Base-by-base conservation (phyloP, 768 basidiomycete genomes). In the Serpula lacrymans region DNA sequence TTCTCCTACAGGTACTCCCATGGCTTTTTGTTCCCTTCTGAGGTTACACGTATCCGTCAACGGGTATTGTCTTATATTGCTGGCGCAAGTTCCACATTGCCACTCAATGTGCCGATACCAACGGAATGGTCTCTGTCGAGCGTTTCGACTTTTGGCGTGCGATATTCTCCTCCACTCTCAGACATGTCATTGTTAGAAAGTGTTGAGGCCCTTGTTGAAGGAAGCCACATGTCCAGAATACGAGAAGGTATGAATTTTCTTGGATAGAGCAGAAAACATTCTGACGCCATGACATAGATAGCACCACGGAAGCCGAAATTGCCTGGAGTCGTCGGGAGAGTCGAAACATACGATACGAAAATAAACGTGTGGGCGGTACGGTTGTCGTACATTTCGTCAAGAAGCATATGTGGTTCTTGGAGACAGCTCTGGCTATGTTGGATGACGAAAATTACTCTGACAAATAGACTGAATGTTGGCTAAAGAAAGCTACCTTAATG, bases 321-420 rank as follows among this genome's bases (percentile, higher is more conserved):
- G 82, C 82, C 12, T 90, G 86, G 88, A 65, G 60, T 17, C 71
- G 77, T 47, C 78, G 88, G 25, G 87, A 91, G 69, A 85, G 87
- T 34, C 71, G 81, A 29, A 55, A 64, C 48, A 75, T 60, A 35
- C 78, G 78, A 33, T 88, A 88, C 54, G 73, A 80, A 48, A 72
- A 71, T 32, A 67, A 75, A 43, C 82, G 86, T 16, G 78, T 91
- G 7, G 95, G 95, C 3, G 96, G 95, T 5, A 99, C 95, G 2
- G 76, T 94, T 33, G 88, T 92, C 16, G 92, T 99, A 37, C 95
- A 99, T 66, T 97, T 90, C 59, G 85, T 99, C 72, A 99, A 97
- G 80, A 86, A 90, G 60, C 82, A 89, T 49, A 86, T 88, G 67
- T 99, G 95, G 95, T 97, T 88, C 65, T 62, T 93, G 50, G 95